Conservation (phyloP, 176 grass and related monocot species). For the Avena sativa region DNA sequence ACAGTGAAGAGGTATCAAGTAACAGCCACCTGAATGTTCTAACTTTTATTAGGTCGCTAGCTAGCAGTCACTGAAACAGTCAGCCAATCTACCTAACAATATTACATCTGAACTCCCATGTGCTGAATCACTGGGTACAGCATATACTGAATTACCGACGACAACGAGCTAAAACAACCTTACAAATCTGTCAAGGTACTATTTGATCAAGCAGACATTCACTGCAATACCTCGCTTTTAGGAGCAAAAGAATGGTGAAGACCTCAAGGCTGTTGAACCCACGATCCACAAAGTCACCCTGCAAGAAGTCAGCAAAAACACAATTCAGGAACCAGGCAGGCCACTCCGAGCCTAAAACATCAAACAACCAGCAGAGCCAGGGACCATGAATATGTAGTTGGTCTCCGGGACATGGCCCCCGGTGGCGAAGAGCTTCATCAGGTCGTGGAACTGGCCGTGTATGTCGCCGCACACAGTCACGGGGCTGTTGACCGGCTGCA, state of each 20-base stretch:
- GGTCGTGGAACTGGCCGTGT: slow-evolving; percentile 77
- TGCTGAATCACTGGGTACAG: not conserved
- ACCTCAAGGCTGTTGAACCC: slow-evolving; percentile 23
- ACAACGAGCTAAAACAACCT: not conserved
- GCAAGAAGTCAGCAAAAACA: not conserved
- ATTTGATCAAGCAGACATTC: not conserved
- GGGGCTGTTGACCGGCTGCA: slow-evolving; percentile 79
- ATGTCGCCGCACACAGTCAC: slow-evolving; percentile 83
- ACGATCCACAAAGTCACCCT: slow-evolving; percentile 13
- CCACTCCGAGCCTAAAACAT: not conserved
- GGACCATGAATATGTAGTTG: slow-evolving; percentile 84
- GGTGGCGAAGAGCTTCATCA: slow-evolving; percentile 85
- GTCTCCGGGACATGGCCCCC: slow-evolving; percentile 74
- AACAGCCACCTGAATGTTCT: not conserved
- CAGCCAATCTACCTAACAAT: not conserved
- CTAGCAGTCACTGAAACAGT: not conserved
- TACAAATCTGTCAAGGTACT: not conserved
- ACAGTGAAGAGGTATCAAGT: not conserved
- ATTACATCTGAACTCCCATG: not conserved
- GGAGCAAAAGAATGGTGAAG: slow-evolving; percentile 28
- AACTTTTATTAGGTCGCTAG: not conserved
- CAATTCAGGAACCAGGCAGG: not conserved
- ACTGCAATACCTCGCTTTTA: not conserved
- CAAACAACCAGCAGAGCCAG: not conserved
- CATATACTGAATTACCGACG: not conserved